Conservation (phyloP, 495 filamentous ascomycete genomes). For the Tirmania nivea region DNA sequence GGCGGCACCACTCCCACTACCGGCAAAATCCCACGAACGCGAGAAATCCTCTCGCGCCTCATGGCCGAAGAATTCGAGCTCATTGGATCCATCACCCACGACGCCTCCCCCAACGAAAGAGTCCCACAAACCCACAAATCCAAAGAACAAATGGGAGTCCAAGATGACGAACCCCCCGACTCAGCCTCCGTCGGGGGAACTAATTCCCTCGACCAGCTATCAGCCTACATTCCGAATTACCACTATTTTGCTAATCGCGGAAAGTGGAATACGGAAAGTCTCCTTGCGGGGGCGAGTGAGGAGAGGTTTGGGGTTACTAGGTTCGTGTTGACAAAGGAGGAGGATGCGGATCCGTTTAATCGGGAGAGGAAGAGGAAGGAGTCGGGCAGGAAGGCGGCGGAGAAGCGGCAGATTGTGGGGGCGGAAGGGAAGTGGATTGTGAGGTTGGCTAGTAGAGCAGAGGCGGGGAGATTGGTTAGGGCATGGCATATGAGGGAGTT, state of each 20-base stretch:
- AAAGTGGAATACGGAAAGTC: not conserved
- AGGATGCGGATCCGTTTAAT: not conserved
- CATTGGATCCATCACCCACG: not conserved
- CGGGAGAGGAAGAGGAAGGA: not conserved
- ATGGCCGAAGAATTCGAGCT: not conserved
- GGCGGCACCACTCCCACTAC: conserved; percentile 8
- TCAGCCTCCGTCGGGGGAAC: not conserved
- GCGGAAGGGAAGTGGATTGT: conserved; percentile 16
- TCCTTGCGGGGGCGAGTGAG: not conserved
- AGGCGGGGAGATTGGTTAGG: conserved; percentile 13
- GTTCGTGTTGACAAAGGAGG: not conserved
- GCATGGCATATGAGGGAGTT: conserved; percentile 8
- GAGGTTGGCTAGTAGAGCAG: conserved; percentile 10
- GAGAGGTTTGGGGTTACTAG: not conserved
- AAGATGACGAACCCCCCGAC: not conserved
- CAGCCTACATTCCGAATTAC: not conserved
- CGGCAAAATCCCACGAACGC: conserved; percentile 15
- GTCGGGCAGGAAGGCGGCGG: not conserved
- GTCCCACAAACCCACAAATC: no score
- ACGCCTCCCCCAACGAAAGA: not conserved
- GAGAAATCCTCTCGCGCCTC: conserved; percentile 3
- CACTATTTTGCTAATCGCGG: not conserved
- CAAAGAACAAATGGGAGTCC: not conserved
- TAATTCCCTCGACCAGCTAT: not conserved
- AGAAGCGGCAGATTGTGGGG: not conserved